A percentile compares a stretch with the other conserved stretches of the same genome.
These are phyloP conservation scores for Chaetothyriales sp. DNA, from an alignment of 2,329 filamentous ascomycete species.

Conservation along the genomic window DNA sequence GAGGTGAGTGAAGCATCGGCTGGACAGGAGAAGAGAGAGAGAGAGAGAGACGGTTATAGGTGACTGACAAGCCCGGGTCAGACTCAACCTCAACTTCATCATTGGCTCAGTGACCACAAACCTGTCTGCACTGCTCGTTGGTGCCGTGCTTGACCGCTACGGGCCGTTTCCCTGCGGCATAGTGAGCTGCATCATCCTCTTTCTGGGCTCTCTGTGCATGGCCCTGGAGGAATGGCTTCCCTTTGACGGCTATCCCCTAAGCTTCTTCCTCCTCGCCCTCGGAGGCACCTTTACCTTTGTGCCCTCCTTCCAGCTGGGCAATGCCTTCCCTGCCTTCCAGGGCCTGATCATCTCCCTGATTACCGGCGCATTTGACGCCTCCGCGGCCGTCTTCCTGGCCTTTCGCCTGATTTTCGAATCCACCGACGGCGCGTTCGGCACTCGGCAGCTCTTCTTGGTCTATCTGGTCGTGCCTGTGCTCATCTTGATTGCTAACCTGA, in stretches of 20 bases:
- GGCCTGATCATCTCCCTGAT: slow-evolving; percentile 63
- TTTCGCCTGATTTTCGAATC: slow-evolving; percentile 58
- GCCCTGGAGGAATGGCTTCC: slow-evolving; percentile 48
- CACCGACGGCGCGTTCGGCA: slow-evolving; percentile 26
- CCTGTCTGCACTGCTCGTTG: slow-evolving; percentile 68
- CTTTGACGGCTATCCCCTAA: slow-evolving; percentile 60
- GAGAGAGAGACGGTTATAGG: too few relatives aligned
- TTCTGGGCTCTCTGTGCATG: slow-evolving; percentile 54
- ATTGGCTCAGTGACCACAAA: slow-evolving; percentile 78
- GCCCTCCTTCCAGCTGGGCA: slow-evolving; percentile 67
- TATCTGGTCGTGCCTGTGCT: slow-evolving; percentile 57
- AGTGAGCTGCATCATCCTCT: slow-evolving; percentile 51
- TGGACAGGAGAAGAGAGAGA: not conserved
- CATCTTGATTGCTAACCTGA: slow-evolving; percentile 50
- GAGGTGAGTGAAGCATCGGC: slow-evolving; percentile 22
- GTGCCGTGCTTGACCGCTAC: slow-evolving; percentile 66
- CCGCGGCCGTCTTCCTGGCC: slow-evolving; percentile 60
- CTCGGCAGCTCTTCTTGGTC: slow-evolving; percentile 52
- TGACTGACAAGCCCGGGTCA: slow-evolving; percentile 14
- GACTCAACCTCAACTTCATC: slow-evolving; percentile 81
- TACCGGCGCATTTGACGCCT: slow-evolving; percentile 70
- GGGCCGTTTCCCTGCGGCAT: slow-evolving; percentile 67
- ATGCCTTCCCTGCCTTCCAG: slow-evolving; percentile 60
- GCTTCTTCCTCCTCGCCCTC: slow-evolving; percentile 59
- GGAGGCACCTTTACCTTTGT: slow-evolving; percentile 71